Conservation (phyloP, 352 stramenopile species). For the Pythium oligandrum region DNA sequence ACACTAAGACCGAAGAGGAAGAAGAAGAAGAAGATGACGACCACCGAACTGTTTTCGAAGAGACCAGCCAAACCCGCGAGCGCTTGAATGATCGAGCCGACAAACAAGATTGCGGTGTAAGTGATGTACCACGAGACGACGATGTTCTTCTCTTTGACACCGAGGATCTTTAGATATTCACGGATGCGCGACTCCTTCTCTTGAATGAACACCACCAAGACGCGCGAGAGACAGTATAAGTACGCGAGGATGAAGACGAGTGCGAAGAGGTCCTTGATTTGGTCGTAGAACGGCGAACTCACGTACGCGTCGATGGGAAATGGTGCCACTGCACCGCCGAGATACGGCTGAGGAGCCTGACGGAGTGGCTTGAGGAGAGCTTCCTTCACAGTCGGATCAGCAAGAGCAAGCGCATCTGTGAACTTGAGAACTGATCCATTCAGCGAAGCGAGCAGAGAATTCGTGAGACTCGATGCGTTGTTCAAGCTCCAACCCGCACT, state of each 20-base stretch:
- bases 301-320: constrained; percentile 54
- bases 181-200: constrained; percentile 91
- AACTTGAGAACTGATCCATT: not conserved
- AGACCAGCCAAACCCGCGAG: constrained; percentile 43
- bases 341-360: constrained; percentile 52
- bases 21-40: constrained; percentile 66
- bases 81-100: constrained; percentile 59
- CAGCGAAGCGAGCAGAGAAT: not conserved
- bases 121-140: constrained; percentile 81
- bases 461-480: not conserved
- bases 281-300: constrained; percentile 66
- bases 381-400: constrained; percentile 14
- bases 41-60: constrained; percentile 37
- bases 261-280: constrained; percentile 64
- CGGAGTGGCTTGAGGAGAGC: constrained; percentile 41
- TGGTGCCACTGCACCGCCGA: constrained; percentile 33
- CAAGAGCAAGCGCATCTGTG: not conserved
- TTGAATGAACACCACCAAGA: constrained; percentile 85
- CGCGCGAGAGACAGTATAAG: constrained; percentile 82
- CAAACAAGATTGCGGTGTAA: constrained; percentile 72
- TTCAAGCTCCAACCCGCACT: too few species aligned
- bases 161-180: constrained; percentile 93
- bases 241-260: constrained; percentile 92
- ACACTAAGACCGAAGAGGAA: constrained; percentile 66
- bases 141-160: constrained; percentile 68